Conservation (phyloP, 352 stramenopile species). For the Pseudoperonospora humuli region DNA sequence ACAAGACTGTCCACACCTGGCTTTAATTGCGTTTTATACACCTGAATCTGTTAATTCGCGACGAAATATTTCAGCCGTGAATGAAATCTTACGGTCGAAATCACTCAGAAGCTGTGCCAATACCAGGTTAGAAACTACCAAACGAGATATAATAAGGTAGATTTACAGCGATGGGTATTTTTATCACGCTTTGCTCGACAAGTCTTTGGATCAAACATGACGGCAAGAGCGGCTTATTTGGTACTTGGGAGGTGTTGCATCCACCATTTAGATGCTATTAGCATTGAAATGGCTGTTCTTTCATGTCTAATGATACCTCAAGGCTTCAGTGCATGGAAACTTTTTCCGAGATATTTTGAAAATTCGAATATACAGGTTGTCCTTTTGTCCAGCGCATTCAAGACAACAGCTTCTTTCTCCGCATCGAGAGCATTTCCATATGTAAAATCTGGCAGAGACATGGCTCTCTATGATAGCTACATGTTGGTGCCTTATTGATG, state of each 20-base stretch:
- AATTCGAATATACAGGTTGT: constrained; percentile 16
- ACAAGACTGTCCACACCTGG: background rate
- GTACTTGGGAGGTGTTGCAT: background rate
- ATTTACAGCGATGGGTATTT: too few species aligned
- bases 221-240: too few species aligned
- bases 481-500: background rate
- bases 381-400: background rate
- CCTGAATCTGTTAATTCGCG: constrained; percentile 1
- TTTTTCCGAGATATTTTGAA: too few species aligned
- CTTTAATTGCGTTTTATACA: too few species aligned
- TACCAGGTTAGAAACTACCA: constrained; percentile 12
- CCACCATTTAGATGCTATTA: background rate
- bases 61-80: background rate
- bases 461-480: constrained; percentile 5
- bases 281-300: too few species aligned
- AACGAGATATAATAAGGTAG: constrained; percentile 1
- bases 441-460: background rate
- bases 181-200: too few species aligned
- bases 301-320: too few species aligned
- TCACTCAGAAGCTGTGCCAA: too few species aligned
- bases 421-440: background rate
- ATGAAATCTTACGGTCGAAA: background rate
- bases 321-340: too few species aligned
- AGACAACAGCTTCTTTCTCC: background rate
- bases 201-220: too few species aligned